These are phyloP conservation scores for Leonotis leonurus DNA, from an alignment of 257 asterid genomes.

Conservation along the genomic window DNA sequence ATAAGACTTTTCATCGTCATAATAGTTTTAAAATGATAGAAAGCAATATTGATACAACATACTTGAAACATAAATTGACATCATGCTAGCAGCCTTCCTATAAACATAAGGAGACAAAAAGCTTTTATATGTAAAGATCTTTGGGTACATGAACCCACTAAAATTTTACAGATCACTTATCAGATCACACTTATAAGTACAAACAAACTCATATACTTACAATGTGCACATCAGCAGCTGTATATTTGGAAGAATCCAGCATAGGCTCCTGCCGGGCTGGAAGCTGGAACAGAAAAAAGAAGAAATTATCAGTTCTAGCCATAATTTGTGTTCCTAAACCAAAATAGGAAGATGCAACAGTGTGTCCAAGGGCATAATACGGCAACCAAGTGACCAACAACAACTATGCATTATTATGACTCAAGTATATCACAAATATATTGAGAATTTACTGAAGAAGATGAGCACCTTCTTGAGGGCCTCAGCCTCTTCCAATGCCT, in stretches of 20 bases:
- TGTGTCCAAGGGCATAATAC: neutral
- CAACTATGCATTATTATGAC: neutral
- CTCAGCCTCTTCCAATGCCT: constrained; percentile 86
- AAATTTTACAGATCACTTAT: neutral
- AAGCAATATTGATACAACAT: neutral
- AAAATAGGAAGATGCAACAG: neutral
- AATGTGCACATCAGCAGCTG: constrained; percentile 81
- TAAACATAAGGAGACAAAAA: neutral
- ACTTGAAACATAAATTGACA: neutral
- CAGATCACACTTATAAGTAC: neutral
- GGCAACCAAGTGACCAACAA: neutral
- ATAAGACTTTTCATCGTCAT: constrained; percentile 15
- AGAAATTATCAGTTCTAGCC: neutral
- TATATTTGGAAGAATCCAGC: constrained; percentile 63
- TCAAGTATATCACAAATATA: neutral
- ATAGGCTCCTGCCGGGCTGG: constrained; percentile 65
- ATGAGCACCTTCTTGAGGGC: constrained; percentile 68
- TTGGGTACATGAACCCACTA: neutral
- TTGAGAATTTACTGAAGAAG: constrained; percentile 15
- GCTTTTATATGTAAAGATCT: neutral
- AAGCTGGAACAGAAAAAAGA: constrained; percentile 32
- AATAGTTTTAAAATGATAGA: neutral
- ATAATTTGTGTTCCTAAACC: neutral
- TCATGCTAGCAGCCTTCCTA: neutral
- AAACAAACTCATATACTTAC: constrained; percentile 35